Percentiles rank a stretch among this genome's conserved stretches.
phyloP scores from a whole-genome alignment of 2,329 filamentous ascomycete genomes.

The Apiospora arundinis region DNA sequence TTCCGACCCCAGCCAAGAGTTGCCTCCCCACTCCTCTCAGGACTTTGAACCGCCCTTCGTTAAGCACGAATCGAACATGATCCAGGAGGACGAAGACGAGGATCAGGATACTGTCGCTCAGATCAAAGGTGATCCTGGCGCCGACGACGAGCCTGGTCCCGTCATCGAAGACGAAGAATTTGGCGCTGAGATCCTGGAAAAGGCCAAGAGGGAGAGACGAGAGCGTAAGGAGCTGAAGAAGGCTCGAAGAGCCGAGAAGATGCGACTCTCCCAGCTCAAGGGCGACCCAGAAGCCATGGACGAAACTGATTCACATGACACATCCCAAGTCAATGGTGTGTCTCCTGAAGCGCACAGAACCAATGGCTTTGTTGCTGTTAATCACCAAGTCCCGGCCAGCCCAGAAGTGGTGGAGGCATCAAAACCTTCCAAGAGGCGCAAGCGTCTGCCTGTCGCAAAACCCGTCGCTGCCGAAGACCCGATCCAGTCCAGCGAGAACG shows the following conservation, averaged over 20 bases:
- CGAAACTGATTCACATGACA: not conserved
- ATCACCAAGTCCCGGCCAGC: constrained; percentile 24
- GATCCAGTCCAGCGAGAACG: not conserved
- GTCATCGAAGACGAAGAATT: constrained; percentile 1
- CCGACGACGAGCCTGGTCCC: not conserved
- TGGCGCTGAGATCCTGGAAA: not conserved
- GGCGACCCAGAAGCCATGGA: not conserved
- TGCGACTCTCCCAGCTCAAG: not conserved
- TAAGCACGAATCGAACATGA: not conserved
- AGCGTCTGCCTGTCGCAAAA: constrained; percentile 23
- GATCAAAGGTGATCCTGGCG: not conserved
- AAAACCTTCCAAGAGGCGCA: constrained; percentile 30
- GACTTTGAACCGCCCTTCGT: constrained; percentile 11
- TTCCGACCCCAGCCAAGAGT: not conserved
- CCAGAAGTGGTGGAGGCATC: not conserved
- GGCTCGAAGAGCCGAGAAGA: constrained; percentile 48
- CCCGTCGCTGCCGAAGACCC: constrained; percentile 9
- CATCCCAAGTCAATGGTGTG: not conserved
- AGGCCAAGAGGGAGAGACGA: constrained; percentile 22
- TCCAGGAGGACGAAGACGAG: not conserved
- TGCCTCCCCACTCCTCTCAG: not conserved
- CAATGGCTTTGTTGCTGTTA: constrained; percentile 18
- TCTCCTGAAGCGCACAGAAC: not conserved
- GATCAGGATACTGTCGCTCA: not conserved
- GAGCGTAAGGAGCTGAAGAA: constrained; percentile 46